These are phyloP conservation scores for Poteriospumella lacustris DNA, from an alignment of 108 stramenopile genomes.

Conservation along the genomic window DNA sequence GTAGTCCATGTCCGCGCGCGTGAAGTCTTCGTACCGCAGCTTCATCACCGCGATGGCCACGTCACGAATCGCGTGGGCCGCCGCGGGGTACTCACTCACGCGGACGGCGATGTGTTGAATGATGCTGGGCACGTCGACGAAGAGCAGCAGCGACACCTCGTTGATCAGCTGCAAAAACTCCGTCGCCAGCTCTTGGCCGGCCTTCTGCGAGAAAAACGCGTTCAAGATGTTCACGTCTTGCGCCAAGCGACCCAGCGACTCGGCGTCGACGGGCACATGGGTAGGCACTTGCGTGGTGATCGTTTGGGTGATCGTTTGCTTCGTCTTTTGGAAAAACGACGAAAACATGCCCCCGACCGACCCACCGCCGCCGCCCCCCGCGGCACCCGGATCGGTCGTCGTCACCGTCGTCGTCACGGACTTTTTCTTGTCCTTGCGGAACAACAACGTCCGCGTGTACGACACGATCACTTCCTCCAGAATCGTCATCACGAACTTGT, in stretches of 20 bases:
- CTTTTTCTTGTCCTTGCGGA: too few relatives aligned
- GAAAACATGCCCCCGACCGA: neutral
- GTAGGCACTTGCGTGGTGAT: neutral
- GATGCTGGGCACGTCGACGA: neutral
- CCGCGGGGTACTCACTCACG: neutral
- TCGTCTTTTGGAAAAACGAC: neutral
- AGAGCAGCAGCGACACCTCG: neutral
- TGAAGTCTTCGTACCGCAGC: neutral
- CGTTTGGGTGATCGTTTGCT: neutral
- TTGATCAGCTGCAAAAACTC: conserved; percentile 12
- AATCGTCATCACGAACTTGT: neutral
- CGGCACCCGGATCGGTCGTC: too few relatives aligned
- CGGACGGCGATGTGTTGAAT: neutral
- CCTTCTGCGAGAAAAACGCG: neutral
- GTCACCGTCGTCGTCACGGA: too few relatives aligned
- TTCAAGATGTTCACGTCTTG: conserved; percentile 4
- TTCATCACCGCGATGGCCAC: neutral
- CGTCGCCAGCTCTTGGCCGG: neutral
- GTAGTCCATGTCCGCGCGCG: neutral
- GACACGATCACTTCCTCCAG: conserved; percentile 10
- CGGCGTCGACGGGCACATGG: neutral
- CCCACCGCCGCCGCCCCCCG: too few relatives aligned
- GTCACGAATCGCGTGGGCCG: neutral
- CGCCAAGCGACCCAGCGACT: neutral
- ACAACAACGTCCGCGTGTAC: neutral